These are phyloP conservation scores for Aphanoascus verrucosus DNA, from an alignment of 2,329 filamentous ascomycete species.

Conservation along the genomic window DNA sequence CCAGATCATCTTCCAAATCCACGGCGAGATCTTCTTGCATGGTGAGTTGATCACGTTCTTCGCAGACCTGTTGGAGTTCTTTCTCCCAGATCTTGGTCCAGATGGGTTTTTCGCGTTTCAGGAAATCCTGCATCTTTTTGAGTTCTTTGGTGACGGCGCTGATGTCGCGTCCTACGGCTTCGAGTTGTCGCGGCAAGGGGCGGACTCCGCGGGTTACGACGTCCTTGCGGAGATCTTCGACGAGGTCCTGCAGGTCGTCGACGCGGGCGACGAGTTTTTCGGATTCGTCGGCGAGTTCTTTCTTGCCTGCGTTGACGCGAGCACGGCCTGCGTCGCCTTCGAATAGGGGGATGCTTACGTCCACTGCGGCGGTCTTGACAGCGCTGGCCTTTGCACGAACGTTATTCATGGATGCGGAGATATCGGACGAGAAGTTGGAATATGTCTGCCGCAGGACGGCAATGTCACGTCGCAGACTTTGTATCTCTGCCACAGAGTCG, in stretches of 20 bases:
- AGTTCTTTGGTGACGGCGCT: slow-evolving; percentile 70
- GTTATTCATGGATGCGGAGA: slow-evolving; percentile 74
- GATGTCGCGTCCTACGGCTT: slow-evolving; percentile 81
- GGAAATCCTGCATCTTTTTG: slow-evolving; percentile 86
- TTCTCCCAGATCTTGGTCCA: slow-evolving; percentile 99
- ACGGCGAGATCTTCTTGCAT: slow-evolving; percentile 92
- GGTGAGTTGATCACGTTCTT: slow-evolving; percentile 85
- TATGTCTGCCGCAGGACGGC: slow-evolving; percentile 90
- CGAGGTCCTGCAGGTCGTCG: slow-evolving; percentile 91
- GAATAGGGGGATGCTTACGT: slow-evolving; percentile 58
- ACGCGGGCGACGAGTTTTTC: slow-evolving; percentile 85
- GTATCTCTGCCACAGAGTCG: slow-evolving; percentile 64
- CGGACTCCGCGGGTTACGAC: slow-evolving; percentile 88
- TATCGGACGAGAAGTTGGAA: slow-evolving; percentile 77
- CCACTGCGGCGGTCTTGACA: slow-evolving; percentile 65
- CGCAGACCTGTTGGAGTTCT: slow-evolving; percentile 88
- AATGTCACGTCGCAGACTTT: slow-evolving; percentile 73
- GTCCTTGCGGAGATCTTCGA: slow-evolving; percentile 94
- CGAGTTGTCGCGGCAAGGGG: slow-evolving; percentile 79
- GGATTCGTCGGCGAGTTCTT: slow-evolving; percentile 73
- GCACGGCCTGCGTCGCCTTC: slow-evolving; percentile 70
- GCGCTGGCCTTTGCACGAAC: slow-evolving; percentile 71
- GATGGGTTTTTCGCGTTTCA: slow-evolving; percentile 76
- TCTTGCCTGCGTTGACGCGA: slow-evolving; percentile 79
- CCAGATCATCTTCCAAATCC: slow-evolving; percentile 85